These are phyloP conservation scores for Vigna mungo DNA, from an alignment of 306 rosid genomes.

Conservation along the genomic window DNA sequence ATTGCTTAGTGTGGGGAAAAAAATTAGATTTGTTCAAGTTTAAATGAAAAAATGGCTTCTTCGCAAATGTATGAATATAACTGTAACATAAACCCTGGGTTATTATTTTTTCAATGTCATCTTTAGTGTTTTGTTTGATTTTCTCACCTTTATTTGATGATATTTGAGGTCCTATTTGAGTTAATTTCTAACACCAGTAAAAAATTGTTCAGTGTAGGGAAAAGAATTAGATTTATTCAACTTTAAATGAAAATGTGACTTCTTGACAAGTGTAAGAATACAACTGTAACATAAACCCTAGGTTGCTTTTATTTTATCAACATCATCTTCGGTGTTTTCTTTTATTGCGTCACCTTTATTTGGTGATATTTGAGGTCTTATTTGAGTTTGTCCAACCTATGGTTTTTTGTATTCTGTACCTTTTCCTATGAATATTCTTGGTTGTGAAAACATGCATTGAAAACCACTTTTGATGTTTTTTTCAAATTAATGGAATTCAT, in stretches of 20 bases:
- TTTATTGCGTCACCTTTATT: too few relatives aligned
- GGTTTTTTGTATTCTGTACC: not conserved
- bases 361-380: not conserved
- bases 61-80: slow-evolving; percentile 32
- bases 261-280: slow-evolving; percentile 32
- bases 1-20: slow-evolving; percentile 19
- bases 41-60: slow-evolving; percentile 32
- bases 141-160: too few relatives aligned
- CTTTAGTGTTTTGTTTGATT: too few relatives aligned
- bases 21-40: slow-evolving; percentile 33
- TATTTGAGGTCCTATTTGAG: not conserved
- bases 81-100: slow-evolving; percentile 1
- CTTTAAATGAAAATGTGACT: slow-evolving; percentile 35
- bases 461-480: too few relatives aligned
- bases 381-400: not conserved
- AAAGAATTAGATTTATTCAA: slow-evolving; percentile 23
- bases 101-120: too few relatives aligned
- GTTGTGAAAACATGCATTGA: too few relatives aligned
- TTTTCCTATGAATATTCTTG: not conserved
- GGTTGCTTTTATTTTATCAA: too few relatives aligned
- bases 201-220: slow-evolving; percentile 17
- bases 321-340: too few relatives aligned
- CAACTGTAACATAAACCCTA: not conserved
- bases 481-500: not conserved
- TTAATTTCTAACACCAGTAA: slow-evolving; percentile 31